Evolutionary conservation across 352 stramenopile species (phyloP).

Genomic region (Phytophthora tubulina): DNA sequence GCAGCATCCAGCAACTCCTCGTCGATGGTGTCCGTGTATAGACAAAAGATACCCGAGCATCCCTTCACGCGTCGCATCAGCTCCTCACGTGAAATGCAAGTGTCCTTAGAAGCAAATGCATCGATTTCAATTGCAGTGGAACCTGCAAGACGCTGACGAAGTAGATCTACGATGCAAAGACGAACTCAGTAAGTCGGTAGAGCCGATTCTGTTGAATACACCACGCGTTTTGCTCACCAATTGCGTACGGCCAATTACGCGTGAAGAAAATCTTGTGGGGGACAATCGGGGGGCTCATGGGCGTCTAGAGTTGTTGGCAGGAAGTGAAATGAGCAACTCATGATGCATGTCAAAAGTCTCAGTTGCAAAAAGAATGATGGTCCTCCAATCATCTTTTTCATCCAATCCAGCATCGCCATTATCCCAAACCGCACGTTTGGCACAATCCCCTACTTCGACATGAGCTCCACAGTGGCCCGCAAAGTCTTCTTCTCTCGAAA

Average conservation of each 20-base stretch:
- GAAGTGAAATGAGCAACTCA: background rate
- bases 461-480: conserved; percentile 36
- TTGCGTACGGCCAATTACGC: conserved; percentile 67
- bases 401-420: conserved; percentile 33
- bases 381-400: conserved; percentile 30
- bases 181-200: background rate
- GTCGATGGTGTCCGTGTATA: conserved; percentile 76
- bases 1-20: conserved; percentile 62
- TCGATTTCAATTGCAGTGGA: conserved; percentile 37
- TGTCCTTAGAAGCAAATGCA: conserved; percentile 36
- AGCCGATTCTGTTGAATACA: background rate
- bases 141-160: conserved; percentile 25
- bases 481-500: conserved; percentile 81
- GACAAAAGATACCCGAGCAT: conserved; percentile 60
- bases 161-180: conserved; percentile 15
- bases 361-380: background rate
- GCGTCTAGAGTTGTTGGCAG: background rate
- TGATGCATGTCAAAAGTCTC: background rate
- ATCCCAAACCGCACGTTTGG: conserved; percentile 11
- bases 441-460: conserved; percentile 12
- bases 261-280: conserved; percentile 70
- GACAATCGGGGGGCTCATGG: conserved; percentile 24
- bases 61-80: conserved; percentile 56
- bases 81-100: conserved; percentile 52
- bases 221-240: conserved; percentile 43